Conservation (phyloP, 2,329 filamentous ascomycete species). For the Fusarium newnesense region DNA sequence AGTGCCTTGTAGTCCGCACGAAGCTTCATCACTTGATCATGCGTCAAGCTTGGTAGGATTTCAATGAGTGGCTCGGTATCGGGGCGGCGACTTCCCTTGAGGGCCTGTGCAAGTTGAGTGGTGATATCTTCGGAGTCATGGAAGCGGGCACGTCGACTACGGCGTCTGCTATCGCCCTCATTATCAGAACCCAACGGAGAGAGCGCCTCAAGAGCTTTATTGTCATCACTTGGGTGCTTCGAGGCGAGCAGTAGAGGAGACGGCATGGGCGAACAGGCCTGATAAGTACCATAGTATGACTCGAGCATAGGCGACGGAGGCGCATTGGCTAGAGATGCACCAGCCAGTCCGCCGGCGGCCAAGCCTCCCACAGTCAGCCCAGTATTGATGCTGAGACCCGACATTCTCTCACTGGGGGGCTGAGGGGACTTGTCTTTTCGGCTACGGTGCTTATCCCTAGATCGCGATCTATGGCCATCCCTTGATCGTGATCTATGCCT, state of each 20-base stretch:
- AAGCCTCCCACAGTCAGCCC: slow-evolving; percentile 44
- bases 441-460: slow-evolving; percentile 31
- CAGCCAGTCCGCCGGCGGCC: slow-evolving; percentile 43
- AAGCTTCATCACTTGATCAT: slow-evolving; percentile 88
- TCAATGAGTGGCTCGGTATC: slow-evolving; percentile 80
- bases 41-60: slow-evolving; percentile 83
- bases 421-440: slow-evolving; percentile 57
- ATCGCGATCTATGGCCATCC: slow-evolving; percentile 27
- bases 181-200: slow-evolving; percentile 63
- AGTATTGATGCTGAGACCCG: slow-evolving; percentile 61
- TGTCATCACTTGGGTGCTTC: slow-evolving; percentile 59
- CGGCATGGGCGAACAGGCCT: slow-evolving; percentile 94
- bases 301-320: slow-evolving; percentile 89
- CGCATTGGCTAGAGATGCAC: slow-evolving; percentile 63
- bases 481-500: slow-evolving; percentile 27
- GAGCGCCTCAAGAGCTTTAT: slow-evolving; percentile 59
- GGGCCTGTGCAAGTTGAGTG: slow-evolving; percentile 76
- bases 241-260: slow-evolving; percentile 74
- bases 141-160: slow-evolving; percentile 75
- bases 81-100: slow-evolving; percentile 72
- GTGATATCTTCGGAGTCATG: slow-evolving; percentile 88
- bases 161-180: slow-evolving; percentile 55
- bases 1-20: slow-evolving; percentile 91
- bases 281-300: slow-evolving; percentile 92
- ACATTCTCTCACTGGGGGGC: slow-evolving; percentile 62